Evolutionary conservation across 208 protist genomes (phyloP), one percentile per base, ranked within the genome.

Genomic region (Leishmania lainsoni): DNA sequence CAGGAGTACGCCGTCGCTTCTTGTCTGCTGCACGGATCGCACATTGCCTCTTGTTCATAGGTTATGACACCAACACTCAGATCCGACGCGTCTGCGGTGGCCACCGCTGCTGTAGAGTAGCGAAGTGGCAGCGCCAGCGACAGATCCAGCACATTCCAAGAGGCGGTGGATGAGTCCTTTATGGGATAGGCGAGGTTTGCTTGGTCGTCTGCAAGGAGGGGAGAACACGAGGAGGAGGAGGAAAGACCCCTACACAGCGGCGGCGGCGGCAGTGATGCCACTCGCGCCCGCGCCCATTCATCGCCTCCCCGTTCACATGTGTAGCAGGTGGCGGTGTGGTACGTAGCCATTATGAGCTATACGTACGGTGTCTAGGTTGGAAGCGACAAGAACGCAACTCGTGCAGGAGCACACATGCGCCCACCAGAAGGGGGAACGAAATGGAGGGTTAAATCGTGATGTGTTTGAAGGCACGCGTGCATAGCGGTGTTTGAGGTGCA

Each of bases 101-200:
- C 61, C 61, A 68, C 29, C 61, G 20, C 61, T 39, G 61, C 32
- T 68, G 61, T 39, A 29, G 3, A 29, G 61, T 20, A 26, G 29
- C 39, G 61, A 20, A 14, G 61, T 42, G 61, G 29, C 61, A 68
- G 61, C 14, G 61, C 61, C 68, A 51, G 68, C 32, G 14, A 16
- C 32, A 51, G 22, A 51, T 73, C 68, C 42, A 73, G 68, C 68
- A 73, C 42, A n/a, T 73, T 73, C 68, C 42, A 73, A 0, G 68
- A 35, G 2, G 26, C 29, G 26, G 3, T 20, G n/a, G 68, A 73
- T 10, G 39, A 8, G 68, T 16, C 68, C 68, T 51, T 51, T 26
- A 73, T 73, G 22, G 42, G 22, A 51, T 45, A 26, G 68, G 68
- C 35, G 68, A 26, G 39, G 68, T 16, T 52, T 26, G 49, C 68